phyloP scores from a whole-genome alignment of 352 stramenopile species.

The Phytophthora agathidicida region DNA sequence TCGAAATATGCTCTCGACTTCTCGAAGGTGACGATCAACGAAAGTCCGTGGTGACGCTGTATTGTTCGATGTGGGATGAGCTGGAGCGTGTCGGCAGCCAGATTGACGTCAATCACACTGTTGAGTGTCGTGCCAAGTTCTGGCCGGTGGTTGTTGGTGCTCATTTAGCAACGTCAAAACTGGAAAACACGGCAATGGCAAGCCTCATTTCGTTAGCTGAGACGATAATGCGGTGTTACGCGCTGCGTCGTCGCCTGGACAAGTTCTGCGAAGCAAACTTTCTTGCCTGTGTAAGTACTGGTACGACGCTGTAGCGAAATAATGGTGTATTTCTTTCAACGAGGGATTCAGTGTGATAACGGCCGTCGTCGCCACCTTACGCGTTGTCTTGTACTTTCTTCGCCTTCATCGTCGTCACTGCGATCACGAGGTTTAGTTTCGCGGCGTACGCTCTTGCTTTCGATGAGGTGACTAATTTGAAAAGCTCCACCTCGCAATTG shows the following conservation, averaged over 20 bases:
- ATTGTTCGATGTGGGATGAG: background rate
- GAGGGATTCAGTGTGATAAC: too few relatives aligned
- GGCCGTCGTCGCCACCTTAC: too few relatives aligned
- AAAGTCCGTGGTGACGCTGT: background rate
- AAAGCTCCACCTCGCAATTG: too few relatives aligned
- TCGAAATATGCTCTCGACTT: background rate
- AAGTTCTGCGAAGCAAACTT: constrained; percentile 7
- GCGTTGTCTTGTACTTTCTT: too few relatives aligned
- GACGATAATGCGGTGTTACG: background rate
- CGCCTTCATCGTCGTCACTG: too few relatives aligned
- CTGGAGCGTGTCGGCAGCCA: background rate
- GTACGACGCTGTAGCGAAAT: too few relatives aligned
- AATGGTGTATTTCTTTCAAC: too few relatives aligned
- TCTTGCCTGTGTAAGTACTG: too few relatives aligned
- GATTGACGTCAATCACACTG: background rate
- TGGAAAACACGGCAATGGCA: background rate
- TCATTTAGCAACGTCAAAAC: background rate
- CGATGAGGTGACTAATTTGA: too few relatives aligned
- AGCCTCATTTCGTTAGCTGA: background rate
- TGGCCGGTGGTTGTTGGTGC: background rate
- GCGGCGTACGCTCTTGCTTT: too few relatives aligned
- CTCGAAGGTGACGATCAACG: background rate
- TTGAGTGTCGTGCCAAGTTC: background rate
- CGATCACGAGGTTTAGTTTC: too few relatives aligned
- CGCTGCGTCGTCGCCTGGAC: constrained; percentile 6